Percentiles rank a stretch among this genome's conserved stretches.
phyloP scores from a whole-genome alignment of 1,284 basidiomycete species.

The Pseudozyma sp. region DNA sequence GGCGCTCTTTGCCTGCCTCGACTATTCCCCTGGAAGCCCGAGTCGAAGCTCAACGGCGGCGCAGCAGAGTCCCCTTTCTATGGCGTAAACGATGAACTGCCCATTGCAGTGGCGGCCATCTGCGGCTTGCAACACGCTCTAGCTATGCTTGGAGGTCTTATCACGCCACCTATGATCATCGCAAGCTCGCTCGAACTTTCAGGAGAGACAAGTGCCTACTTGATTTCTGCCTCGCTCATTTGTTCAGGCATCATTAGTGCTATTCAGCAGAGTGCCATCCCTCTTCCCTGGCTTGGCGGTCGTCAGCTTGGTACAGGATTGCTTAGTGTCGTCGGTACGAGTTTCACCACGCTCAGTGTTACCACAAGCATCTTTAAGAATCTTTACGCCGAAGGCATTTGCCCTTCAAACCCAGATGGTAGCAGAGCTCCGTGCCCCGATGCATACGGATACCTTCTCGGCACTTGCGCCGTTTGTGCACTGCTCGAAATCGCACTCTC shows the following conservation, averaged over 20 bases:
- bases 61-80: slow-evolving; percentile 54
- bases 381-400: slow-evolving; percentile 83
- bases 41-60: slow-evolving; percentile 21
- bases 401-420: slow-evolving; percentile 77
- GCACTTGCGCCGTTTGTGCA: slow-evolving; percentile 81
- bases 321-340: slow-evolving; percentile 85
- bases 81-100: slow-evolving; percentile 57
- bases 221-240: slow-evolving; percentile 84
- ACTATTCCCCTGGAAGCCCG: slow-evolving; percentile 50
- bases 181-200: slow-evolving; percentile 63
- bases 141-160: slow-evolving; percentile 82
- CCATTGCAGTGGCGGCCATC: slow-evolving; percentile 49
- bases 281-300: slow-evolving; percentile 72
- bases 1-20: slow-evolving; percentile 53
- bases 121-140: slow-evolving; percentile 78
- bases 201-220: slow-evolving; percentile 75
- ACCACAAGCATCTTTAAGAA: slow-evolving; percentile 76
- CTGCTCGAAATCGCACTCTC: slow-evolving; percentile 83
- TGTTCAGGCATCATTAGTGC: slow-evolving; percentile 77
- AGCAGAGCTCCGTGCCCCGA: slow-evolving; percentile 75
- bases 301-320: slow-evolving; percentile 82
- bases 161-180: slow-evolving; percentile 81
- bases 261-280: slow-evolving; percentile 79
- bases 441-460: slow-evolving; percentile 72
- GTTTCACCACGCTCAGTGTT: slow-evolving; percentile 82